Conservation (phyloP, 2,329 filamentous ascomycete genomes). For the Diplodia scrobiculata region DNA sequence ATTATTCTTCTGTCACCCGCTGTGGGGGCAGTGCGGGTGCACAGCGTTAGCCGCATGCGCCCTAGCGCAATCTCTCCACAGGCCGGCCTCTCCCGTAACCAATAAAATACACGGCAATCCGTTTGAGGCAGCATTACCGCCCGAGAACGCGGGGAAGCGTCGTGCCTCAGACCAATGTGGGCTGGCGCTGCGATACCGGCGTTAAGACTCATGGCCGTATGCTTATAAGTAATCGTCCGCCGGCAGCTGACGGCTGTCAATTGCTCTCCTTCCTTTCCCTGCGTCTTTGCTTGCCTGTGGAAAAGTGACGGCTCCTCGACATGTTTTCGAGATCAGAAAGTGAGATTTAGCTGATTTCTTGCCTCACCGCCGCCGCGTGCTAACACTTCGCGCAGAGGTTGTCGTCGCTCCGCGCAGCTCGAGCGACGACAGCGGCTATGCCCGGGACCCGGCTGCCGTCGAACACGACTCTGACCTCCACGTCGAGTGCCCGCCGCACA, state of each 20-base stretch:
- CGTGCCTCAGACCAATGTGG: background rate
- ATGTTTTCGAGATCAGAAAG: conserved; percentile 18
- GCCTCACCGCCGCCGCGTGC: conserved; percentile 4
- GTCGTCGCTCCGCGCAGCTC: conserved; percentile 21
- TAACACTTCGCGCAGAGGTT: conserved; percentile 3
- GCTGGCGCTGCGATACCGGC: conserved; percentile 20
- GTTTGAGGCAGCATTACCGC: conserved; percentile 17
- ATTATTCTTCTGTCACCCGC: no score
- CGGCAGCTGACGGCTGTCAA: background rate
- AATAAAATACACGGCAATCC: conserved; percentile 5
- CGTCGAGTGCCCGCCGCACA: conserved; percentile 52
- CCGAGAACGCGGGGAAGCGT: conserved; percentile 1
- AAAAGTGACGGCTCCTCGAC: background rate
- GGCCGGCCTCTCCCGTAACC: background rate
- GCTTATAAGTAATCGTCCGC: conserved; percentile 17
- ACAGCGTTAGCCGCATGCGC: background rate
- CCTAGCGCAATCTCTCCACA: conserved; percentile 17
- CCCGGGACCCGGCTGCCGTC: conserved; percentile 27
- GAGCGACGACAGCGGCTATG: conserved; percentile 21
- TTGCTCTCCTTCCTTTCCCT: background rate
- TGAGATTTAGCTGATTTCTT: background rate
- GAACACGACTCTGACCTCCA: conserved; percentile 45
- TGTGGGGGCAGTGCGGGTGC: no score
- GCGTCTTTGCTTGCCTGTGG: background rate
- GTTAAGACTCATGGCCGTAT: background rate